Evolutionary conservation across 1,284 basidiomycete species (phyloP), one percentile per base, ranked within the genome.

Genomic region (Vanrija sp.): DNA sequence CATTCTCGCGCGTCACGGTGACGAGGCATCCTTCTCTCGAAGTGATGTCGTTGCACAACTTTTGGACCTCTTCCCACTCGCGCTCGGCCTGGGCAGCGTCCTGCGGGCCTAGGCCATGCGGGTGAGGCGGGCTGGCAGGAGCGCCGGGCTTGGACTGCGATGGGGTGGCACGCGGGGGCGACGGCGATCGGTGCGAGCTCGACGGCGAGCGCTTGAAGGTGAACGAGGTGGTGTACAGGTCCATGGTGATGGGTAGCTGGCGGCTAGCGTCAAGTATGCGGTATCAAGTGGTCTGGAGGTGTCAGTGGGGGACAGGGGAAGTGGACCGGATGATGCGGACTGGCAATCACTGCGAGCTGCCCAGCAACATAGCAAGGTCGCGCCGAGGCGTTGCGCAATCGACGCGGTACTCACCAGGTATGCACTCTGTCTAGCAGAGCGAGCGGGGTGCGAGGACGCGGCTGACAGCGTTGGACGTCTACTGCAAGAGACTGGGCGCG

Each of bases 221-320:
- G 64, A 74, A 73, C 14, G 90, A 89, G 64, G 89, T 89, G 51
- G 90, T 89, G 82, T 93, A 94, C 72, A 92, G 84, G 75, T 94
- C 91, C 91, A 93, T 92, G 71, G 69, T 77, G 55, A 19, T n/a
- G n/a, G n/a, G n/a, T n/a, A 31, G 19, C 8, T 18, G 38, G 38
- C 38, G n/a, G 38, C 19, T 15, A 5, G 19, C 19, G 38, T n/a
- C n/a, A 39, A 39, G 38, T 6, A 31, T 31, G 31, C 31, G 31
- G 31, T 31, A 31, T 31, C 31, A 31, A 31, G 31, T 25, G 24
- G 12, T 31, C 31, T 31, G 12, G n/a, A 14, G 31, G 31, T 31
- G 31, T 31, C 4, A 31, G 31, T 12, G 9, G 8, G 31, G 31
- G n/a, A n/a, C n/a, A n/a, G n/a, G n/a, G n/a, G n/a, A n/a, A n/a